Conservation (phyloP, 441 rosid genomes). For the Lagerstroemia fauriei region DNA sequence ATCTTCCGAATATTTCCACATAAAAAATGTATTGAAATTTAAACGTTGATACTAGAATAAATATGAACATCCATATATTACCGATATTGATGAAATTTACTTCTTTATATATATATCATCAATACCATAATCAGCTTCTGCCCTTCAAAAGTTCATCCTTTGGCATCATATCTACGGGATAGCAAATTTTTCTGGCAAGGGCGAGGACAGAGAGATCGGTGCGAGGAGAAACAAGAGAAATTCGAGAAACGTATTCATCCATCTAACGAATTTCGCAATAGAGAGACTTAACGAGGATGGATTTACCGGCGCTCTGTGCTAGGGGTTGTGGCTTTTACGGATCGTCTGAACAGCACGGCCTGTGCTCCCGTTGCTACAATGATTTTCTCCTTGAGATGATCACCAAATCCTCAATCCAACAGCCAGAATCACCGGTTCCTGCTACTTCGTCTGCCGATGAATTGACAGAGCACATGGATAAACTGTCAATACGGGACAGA, state of each 20-base stretch:
- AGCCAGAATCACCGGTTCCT: neutral
- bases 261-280: too few species aligned
- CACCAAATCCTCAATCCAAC: neutral
- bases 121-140: too few species aligned
- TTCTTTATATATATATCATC: too few species aligned
- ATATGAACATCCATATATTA: too few species aligned
- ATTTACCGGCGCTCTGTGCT: constrained; percentile 15
- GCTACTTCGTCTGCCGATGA: neutral
- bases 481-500: neutral
- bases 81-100: too few species aligned
- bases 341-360: constrained; percentile 15
- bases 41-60: too few species aligned
- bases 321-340: constrained; percentile 42
- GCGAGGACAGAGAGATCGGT: neutral
- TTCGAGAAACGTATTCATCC: neutral
- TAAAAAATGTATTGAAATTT: too few species aligned
- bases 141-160: too few species aligned
- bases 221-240: neutral
- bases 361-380: constrained; percentile 44
- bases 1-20: too few species aligned
- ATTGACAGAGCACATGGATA: neutral
- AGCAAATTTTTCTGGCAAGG: neutral
- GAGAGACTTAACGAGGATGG: neutral
- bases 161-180: too few species aligned
- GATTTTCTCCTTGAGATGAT: constrained; percentile 20